Percentiles rank a stretch among this genome's conserved stretches.
Conservation (phyloP, 2,329 filamentous ascomycete genomes). For the Nannizziopsis barbatae region DNA sequence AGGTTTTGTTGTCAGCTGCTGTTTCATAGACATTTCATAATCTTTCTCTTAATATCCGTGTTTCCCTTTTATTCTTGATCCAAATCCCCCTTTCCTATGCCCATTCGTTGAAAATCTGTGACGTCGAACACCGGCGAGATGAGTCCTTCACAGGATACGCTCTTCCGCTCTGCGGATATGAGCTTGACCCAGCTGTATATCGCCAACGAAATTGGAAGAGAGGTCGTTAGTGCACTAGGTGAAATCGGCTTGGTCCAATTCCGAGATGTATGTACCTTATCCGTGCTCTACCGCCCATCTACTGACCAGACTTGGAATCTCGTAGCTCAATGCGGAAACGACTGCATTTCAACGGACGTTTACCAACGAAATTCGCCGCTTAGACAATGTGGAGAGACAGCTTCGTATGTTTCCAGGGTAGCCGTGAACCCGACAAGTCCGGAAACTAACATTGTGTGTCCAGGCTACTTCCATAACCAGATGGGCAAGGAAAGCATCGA, state of each 20-base stretch:
- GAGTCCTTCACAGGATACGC: slow-evolving; percentile 65
- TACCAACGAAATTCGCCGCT: slow-evolving; percentile 89
- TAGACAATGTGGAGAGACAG: slow-evolving; percentile 97
- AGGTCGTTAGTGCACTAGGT: slow-evolving; percentile 91
- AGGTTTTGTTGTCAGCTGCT: too few species aligned
- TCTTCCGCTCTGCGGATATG: slow-evolving; percentile 99
- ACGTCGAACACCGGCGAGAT: slow-evolving; percentile 32
- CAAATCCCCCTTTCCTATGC: slow-evolving; percentile 2
- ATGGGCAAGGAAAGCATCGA: slow-evolving; percentile 87
- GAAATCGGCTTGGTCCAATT: slow-evolving; percentile 96
- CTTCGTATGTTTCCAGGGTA: slow-evolving; percentile 56
- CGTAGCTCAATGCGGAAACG: slow-evolving; percentile 78
- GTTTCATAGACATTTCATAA: too few species aligned
- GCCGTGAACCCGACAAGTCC: background rate
- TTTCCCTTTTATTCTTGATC: background rate
- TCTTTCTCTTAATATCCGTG: background rate
- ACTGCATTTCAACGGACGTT: slow-evolving; percentile 95
- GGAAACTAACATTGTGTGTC: background rate
- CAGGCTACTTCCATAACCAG: slow-evolving; percentile 86
- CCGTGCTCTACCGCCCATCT: background rate
- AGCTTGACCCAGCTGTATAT: slow-evolving; percentile 99
- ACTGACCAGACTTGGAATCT: slow-evolving; percentile 16
- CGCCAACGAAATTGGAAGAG: slow-evolving; percentile 94
- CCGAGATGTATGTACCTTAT: slow-evolving; percentile 61
- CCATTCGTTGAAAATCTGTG: background rate